phyloP scores from a whole-genome alignment of 2,329 filamentous ascomycete species.

The Aaosphaeria pasadenensis region DNA sequence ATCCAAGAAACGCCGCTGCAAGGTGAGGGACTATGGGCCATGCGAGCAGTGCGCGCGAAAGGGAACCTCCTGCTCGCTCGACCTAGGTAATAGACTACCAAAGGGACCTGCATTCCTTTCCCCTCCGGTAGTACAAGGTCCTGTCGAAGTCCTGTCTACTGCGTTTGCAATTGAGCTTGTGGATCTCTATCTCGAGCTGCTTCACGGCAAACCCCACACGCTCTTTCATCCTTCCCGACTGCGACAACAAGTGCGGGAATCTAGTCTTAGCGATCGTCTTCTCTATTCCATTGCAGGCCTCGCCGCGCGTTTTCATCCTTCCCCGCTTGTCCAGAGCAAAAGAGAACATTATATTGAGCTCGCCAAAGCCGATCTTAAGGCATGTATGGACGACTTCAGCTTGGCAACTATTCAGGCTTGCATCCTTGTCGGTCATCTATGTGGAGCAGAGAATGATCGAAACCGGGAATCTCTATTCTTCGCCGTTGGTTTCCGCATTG shows the following conservation, averaged over 20 bases:
- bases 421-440: constrained; percentile 38
- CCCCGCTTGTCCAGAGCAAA: background rate
- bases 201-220: constrained; percentile 34
- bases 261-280: background rate
- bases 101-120: background rate
- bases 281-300: background rate
- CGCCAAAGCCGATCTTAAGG: constrained; percentile 14
- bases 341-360: constrained; percentile 16
- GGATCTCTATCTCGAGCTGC: constrained; percentile 32
- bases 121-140: background rate
- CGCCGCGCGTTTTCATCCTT: background rate
- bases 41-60: background rate
- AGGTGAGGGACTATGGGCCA: background rate
- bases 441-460: constrained; percentile 31
- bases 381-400: constrained; percentile 36
- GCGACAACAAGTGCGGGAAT: constrained; percentile 2
- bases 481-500: background rate
- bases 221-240: constrained; percentile 17
- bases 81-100: too few species aligned
- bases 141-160: background rate
- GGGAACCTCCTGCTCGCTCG: background rate
- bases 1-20: background rate
- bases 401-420: constrained; percentile 40
- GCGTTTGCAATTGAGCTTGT: constrained; percentile 6
- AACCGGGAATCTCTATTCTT: constrained; percentile 3